Conservation (phyloP, 2,329 filamentous ascomycete species). For the Colletotrichum sp. region DNA sequence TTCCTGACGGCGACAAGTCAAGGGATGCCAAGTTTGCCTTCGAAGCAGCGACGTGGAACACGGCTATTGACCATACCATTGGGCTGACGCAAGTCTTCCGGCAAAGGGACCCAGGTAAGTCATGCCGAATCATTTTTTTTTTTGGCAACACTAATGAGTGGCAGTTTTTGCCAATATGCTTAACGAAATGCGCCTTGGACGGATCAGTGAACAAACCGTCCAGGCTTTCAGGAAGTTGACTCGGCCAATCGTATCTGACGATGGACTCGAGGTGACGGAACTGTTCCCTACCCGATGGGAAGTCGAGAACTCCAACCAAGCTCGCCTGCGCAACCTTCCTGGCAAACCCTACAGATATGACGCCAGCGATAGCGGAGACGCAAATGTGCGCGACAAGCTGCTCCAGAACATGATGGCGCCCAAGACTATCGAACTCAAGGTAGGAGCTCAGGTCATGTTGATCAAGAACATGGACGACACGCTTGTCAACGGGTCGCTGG, state of each 20-base stretch:
- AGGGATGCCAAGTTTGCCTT: slow-evolving; percentile 86
- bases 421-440: slow-evolving; percentile 78
- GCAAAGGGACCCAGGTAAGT: slow-evolving; percentile 79
- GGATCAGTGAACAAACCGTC: slow-evolving; percentile 78
- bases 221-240: slow-evolving; percentile 76
- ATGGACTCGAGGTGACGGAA: slow-evolving; percentile 84
- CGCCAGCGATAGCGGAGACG: slow-evolving; percentile 80
- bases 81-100: slow-evolving; percentile 95
- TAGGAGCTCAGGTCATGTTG: slow-evolving; percentile 97
- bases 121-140: neutral
- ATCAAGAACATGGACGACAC: slow-evolving; percentile 98
- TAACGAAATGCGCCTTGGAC: slow-evolving; percentile 95
- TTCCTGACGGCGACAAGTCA: slow-evolving; percentile 75
- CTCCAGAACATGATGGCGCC: slow-evolving; percentile 94
- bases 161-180: slow-evolving; percentile 90
- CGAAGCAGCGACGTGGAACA: slow-evolving; percentile 89
- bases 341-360: slow-evolving; percentile 73
- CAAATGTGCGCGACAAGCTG: slow-evolving; percentile 74
- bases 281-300: slow-evolving; percentile 90
- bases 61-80: slow-evolving; percentile 93
- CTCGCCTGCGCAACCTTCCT: slow-evolving; percentile 73
- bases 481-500: slow-evolving; percentile 92
- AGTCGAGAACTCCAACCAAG: slow-evolving; percentile 85
- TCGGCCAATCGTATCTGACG: slow-evolving; percentile 73
- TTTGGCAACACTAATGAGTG: neutral